A percentile compares a stretch with the other conserved stretches of the same genome.
phyloP scores from a whole-genome alignment of 116 monocot genomes.

The Cymodocea nodosa region DNA sequence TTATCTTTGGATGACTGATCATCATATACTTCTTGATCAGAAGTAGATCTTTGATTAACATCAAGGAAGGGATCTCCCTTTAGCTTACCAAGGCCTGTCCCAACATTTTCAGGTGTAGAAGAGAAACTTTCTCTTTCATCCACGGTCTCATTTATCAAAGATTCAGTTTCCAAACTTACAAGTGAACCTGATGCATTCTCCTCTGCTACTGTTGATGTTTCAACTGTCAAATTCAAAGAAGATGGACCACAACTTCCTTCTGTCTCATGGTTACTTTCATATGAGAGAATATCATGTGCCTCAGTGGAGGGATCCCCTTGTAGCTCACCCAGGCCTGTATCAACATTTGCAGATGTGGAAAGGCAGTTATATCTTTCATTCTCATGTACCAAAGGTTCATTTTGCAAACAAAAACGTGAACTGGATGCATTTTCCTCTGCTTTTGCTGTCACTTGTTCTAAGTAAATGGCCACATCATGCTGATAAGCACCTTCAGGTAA shows the following conservation, averaged over 20 bases:
- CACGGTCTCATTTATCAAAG: too few species aligned
- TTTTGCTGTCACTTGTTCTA: background rate
- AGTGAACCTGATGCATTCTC: too few species aligned
- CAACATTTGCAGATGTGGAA: background rate
- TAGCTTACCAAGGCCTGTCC: too few species aligned
- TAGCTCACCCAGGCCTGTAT: background rate
- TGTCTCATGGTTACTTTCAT: background rate
- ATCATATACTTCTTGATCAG: too few species aligned
- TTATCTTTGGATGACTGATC: too few species aligned
- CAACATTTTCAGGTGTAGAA: too few species aligned
- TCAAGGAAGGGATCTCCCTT: background rate
- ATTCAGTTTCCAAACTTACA: too few species aligned
- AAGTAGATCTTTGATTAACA: background rate
- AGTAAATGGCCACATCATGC: background rate
- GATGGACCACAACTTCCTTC: background rate
- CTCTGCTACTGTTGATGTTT: background rate
- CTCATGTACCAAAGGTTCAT: background rate
- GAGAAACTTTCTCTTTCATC: too few species aligned
- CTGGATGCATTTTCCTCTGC: background rate
- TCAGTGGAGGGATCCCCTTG: background rate
- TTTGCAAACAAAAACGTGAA: background rate
- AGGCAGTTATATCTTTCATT: background rate
- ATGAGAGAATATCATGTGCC: background rate
- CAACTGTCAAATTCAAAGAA: background rate
- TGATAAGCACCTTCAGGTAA: background rate